Base-by-base conservation (phyloP, 345 rosid genomes). In the Corchorus olitorius region DNA sequence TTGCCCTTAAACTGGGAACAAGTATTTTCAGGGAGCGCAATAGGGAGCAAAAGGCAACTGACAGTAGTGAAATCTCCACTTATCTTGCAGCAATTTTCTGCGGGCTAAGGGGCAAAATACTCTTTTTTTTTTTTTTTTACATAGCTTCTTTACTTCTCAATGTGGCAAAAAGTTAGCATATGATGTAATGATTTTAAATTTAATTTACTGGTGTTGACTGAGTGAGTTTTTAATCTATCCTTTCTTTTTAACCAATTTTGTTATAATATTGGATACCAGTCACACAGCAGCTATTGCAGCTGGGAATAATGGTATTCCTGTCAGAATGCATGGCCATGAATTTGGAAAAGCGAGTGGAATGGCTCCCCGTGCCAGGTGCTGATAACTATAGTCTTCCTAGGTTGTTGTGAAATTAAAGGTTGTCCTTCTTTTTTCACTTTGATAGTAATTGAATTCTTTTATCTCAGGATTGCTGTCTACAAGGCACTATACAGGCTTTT, bases 291-390 rank as follows among this genome's bases (percentile, higher is more conserved):
- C 98, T 67, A 96, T 96, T 76, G 99, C 99, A 59, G 99, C 99
- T 46, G 99, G 99, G 77, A 94, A 94, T 78, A 96, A 96, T 85
- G 99, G 99, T 68, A 91, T 96, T 77, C 97, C 97, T 7, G 97
- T 96, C 85, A 92, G 91, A 85, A 77, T 92, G 84, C 86, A 87
- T 22, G 99, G 99, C 74, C 87, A 96, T 87, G 99, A 96, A 77
- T 96, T 93, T 84, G 99, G 99, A 53, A 96, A 87, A 90, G 99
- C 99, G n/a, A 96, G 99, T 27, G 99, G 99, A 55, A 96, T 96
- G 99, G 99, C 99, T 83, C 99, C 99, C 60, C 97, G 99, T 79
- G 97, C 99, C 58, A 91, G 99, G 99, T 94, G 83, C 22, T 75
- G 70, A 71, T 73, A 59, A 74, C 78, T 74, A 56, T 35, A 4